Conservation (phyloP, 2,329 filamentous ascomycete genomes). For the Domatiomyces catenatus region DNA sequence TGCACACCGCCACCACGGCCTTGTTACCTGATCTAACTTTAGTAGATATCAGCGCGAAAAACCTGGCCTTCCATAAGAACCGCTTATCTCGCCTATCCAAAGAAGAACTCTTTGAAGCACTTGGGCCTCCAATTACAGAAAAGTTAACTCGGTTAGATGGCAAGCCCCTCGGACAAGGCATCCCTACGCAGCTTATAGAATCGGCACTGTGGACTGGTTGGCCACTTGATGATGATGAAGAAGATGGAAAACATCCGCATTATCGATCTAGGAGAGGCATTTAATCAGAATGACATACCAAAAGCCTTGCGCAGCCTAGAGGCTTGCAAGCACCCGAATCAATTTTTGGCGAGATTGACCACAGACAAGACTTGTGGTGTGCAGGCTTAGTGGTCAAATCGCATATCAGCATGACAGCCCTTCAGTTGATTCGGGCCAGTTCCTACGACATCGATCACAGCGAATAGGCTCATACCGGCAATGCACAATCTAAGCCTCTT, state of each 20-base stretch:
- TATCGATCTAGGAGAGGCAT: constrained; percentile 17
- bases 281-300: constrained; percentile 5
- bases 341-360: constrained; percentile 17
- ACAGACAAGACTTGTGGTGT: constrained; percentile 18
- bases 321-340: constrained; percentile 16
- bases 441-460: background rate
- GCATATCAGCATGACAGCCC: constrained; percentile 3
- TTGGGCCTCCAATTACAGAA: constrained; percentile 14
- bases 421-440: background rate
- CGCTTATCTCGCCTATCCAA: constrained; percentile 6
- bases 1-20: no score
- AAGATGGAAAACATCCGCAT: constrained; percentile 18
- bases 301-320: constrained; percentile 13
- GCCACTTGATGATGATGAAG: constrained; percentile 13
- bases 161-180: constrained; percentile 11
- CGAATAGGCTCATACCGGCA: background rate
- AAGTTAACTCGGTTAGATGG: constrained; percentile 14
- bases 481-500: background rate
- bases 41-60: constrained; percentile 19
- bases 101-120: constrained; percentile 7
- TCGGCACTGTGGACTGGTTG: constrained; percentile 13
- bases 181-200: constrained; percentile 18
- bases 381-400: constrained; percentile 6
- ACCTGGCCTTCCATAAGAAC: constrained; percentile 18
- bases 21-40: constrained; percentile 5